A percentile compares a stretch with the other conserved stretches of the same genome.
phyloP scores from a whole-genome alignment of 192 early-diverging fungal genomes.

The Radiomyces spectabilis region DNA sequence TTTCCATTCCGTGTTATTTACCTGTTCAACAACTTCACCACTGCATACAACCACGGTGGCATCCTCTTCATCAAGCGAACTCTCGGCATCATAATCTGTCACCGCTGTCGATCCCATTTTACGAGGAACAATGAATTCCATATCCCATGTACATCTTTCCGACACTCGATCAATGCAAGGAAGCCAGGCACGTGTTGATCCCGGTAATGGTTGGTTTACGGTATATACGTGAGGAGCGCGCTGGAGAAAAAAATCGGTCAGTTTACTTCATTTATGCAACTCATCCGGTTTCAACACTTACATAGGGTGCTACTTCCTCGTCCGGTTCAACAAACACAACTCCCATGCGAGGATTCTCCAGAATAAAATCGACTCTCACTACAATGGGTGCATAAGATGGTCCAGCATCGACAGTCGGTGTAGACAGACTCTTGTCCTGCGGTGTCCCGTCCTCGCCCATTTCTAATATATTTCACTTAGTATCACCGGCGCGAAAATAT shows the following conservation, averaged over 20 bases:
- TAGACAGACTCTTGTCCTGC: background rate
- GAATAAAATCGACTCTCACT: constrained; percentile 42
- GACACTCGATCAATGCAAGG: constrained; percentile 67
- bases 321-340: constrained; percentile 54
- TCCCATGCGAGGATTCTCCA: constrained; percentile 41
- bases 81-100: constrained; percentile 23
- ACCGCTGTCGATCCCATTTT: constrained; percentile 20
- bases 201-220: constrained; percentile 56
- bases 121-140: constrained; percentile 63
- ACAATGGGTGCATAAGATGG: constrained; percentile 32
- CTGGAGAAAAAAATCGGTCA: constrained; percentile 14
- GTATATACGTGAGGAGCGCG: constrained; percentile 54
- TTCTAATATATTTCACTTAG: no score
- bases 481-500: no score
- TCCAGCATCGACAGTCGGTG: background rate
- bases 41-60: constrained; percentile 53
- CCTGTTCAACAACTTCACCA: constrained; percentile 63
- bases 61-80: constrained; percentile 36
- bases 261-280: background rate
- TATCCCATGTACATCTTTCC: constrained; percentile 72
- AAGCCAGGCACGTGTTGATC: constrained; percentile 66
- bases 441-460: no score
- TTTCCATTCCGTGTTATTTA: background rate
- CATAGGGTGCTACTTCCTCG: constrained; percentile 44
- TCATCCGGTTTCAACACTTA: constrained; percentile 10